These are phyloP conservation scores for Elsinoe fawcettii DNA, from an alignment of 2,329 filamentous ascomycete genomes.

Conservation along the genomic window DNA sequence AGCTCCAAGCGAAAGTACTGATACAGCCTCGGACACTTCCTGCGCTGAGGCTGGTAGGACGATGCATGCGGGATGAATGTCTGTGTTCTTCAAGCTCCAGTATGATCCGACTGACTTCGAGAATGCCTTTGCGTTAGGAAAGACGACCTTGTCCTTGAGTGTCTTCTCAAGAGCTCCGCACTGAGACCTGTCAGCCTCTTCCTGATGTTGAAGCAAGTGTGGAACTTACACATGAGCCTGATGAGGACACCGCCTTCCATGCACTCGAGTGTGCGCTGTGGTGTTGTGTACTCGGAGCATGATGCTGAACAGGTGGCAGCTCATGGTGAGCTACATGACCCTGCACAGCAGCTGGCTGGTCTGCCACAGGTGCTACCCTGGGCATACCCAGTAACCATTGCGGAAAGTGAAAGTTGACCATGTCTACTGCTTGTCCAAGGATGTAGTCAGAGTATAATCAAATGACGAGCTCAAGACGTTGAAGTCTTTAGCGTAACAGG, in stretches of 20 bases:
- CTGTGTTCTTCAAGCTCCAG: slow-evolving; percentile 17
- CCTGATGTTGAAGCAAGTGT: not conserved
- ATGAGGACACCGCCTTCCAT: slow-evolving; percentile 12
- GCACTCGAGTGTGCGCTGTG: slow-evolving; percentile 4
- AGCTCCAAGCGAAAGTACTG: slow-evolving; percentile 10
- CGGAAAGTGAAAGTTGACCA: slow-evolving; percentile 12
- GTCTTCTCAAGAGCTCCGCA: slow-evolving; percentile 13
- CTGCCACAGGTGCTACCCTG: slow-evolving; percentile 1
- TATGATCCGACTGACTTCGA: slow-evolving; percentile 12
- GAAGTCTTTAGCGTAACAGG: not conserved
- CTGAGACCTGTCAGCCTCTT: not conserved
- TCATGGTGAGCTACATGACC: slow-evolving; percentile 11
- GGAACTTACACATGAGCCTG: slow-evolving; percentile 13
- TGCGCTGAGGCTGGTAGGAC: slow-evolving; percentile 6
- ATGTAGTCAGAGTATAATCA: not conserved
- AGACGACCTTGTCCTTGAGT: slow-evolving; percentile 13
- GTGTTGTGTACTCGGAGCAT: slow-evolving; percentile 1
- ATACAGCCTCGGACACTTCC: slow-evolving; percentile 12
- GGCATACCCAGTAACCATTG: slow-evolving; percentile 11
- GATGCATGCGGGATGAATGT: slow-evolving; percentile 15
- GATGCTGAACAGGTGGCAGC: not conserved
- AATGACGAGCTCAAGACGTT: slow-evolving; percentile 3
- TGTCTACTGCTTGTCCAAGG: not conserved
- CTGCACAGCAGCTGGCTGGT: slow-evolving; percentile 6
- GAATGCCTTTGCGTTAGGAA: slow-evolving; percentile 12